phyloP scores from a whole-genome alignment of 352 stramenopile species.

The Phytophthora pini region DNA sequence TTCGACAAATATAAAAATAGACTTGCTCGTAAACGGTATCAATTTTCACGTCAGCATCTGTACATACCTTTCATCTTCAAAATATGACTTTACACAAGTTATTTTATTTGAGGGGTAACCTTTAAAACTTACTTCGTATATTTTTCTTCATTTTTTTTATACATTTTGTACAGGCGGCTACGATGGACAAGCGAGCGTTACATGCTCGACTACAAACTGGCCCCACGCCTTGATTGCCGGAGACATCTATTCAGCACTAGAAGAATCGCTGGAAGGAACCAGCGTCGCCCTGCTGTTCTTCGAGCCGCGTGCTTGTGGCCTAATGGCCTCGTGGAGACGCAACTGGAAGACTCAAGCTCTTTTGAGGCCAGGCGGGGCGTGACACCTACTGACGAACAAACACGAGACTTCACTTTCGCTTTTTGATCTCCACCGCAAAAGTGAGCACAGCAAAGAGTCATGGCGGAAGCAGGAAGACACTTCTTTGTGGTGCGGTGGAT shows the following conservation, averaged over 20 bases:
- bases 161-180: not conserved
- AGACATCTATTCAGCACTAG: constrained; percentile 4
- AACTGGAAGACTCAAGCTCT: not conserved
- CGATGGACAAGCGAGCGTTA: not conserved
- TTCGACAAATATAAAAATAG: too few species aligned
- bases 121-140: too few species aligned
- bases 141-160: not conserved
- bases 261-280: constrained; percentile 18
- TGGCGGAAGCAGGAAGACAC: not conserved
- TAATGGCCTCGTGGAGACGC: constrained; percentile 7
- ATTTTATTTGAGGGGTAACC: too few species aligned
- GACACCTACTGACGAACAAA: constrained; percentile 11
- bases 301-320: not conserved
- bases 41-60: too few species aligned
- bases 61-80: too few species aligned
- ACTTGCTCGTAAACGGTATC: too few species aligned
- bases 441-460: not conserved
- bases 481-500: not conserved
- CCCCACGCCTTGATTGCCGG: constrained; percentile 5
- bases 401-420: not conserved
- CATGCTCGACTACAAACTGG: constrained; percentile 13
- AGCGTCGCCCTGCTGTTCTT: not conserved
- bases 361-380: not conserved
- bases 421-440: not conserved
- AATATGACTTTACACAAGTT: too few species aligned